Evolutionary conservation across 257 asterid species (phyloP).

Genomic region (Solanum tarijense): DNA sequence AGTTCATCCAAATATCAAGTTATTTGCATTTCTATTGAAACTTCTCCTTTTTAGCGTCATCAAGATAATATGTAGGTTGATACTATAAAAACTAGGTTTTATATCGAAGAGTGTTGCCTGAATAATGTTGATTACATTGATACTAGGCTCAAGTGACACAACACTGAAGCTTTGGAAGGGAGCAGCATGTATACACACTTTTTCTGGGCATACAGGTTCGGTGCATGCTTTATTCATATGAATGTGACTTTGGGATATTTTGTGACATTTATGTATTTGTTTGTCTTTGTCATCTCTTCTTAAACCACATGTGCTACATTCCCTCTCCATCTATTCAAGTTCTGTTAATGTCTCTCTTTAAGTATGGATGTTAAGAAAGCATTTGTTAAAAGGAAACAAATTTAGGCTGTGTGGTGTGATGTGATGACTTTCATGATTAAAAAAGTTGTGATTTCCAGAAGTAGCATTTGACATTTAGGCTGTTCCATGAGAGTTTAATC

Average conservation of each 20-base stretch:
- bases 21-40: not conserved
- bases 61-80: not conserved
- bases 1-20: not conserved
- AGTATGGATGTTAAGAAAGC: not conserved
- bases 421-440: not conserved
- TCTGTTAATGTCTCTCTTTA: not conserved
- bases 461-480: not conserved
- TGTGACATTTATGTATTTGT: not conserved
- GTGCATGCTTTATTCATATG: not conserved
- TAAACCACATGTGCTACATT: not conserved
- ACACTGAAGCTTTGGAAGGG: slow-evolving; percentile 95
- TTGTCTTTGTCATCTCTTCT: not conserved
- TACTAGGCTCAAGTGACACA: slow-evolving; percentile 85
- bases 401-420: not conserved
- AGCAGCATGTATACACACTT: slow-evolving; percentile 56
- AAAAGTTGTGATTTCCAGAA: not conserved
- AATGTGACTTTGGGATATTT: not conserved
- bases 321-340: not conserved
- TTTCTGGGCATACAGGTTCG: slow-evolving; percentile 84
- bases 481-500: not conserved
- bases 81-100: not conserved
- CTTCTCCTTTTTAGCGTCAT: not conserved
- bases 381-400: not conserved
- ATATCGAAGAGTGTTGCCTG: not conserved
- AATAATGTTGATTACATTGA: slow-evolving; percentile 12